phyloP scores from a whole-genome alignment of 129 eudicot species.

The Ambrosia artemisiifolia region DNA sequence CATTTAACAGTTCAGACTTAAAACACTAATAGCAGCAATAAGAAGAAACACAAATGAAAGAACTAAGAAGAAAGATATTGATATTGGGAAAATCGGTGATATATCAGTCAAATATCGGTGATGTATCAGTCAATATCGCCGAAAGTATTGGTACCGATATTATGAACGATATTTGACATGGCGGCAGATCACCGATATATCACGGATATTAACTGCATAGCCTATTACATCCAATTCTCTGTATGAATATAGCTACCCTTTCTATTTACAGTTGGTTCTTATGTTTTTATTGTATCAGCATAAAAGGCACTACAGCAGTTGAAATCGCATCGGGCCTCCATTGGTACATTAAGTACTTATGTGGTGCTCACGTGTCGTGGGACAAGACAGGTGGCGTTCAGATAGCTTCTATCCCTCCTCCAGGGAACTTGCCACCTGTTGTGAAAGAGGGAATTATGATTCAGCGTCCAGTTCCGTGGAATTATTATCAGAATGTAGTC shows the following conservation, averaged over 20 bases:
- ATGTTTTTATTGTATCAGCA: slow-evolving; percentile 26
- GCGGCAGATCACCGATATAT: too few relatives aligned
- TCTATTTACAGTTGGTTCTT: not conserved
- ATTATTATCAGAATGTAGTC: slow-evolving; percentile 92
- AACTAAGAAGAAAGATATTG: too few relatives aligned
- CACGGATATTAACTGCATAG: too few relatives aligned
- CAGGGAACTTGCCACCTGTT: slow-evolving; percentile 75
- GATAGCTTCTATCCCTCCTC: slow-evolving; percentile 65
- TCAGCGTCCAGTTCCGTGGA: slow-evolving; percentile 91
- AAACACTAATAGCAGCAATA: too few relatives aligned
- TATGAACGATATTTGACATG: too few relatives aligned
- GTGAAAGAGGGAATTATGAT: slow-evolving; percentile 56
- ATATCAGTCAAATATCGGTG: too few relatives aligned
- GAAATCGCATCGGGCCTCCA: slow-evolving; percentile 86
- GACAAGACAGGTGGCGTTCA: slow-evolving; percentile 96
- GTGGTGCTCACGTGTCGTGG: slow-evolving; percentile 94
- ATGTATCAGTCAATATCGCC: too few relatives aligned
- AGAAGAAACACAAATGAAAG: too few relatives aligned
- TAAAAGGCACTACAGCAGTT: slow-evolving; percentile 78
- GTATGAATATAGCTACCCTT: slow-evolving; percentile 5
- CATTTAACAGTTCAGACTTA: too few relatives aligned
- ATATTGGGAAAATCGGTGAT: too few relatives aligned
- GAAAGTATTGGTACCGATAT: too few relatives aligned
- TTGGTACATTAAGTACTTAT: slow-evolving; percentile 86
- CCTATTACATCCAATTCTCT: not conserved